These are phyloP conservation scores for Lantana camara DNA, from an alignment of 257 asterid genomes.

Conservation along the genomic window DNA sequence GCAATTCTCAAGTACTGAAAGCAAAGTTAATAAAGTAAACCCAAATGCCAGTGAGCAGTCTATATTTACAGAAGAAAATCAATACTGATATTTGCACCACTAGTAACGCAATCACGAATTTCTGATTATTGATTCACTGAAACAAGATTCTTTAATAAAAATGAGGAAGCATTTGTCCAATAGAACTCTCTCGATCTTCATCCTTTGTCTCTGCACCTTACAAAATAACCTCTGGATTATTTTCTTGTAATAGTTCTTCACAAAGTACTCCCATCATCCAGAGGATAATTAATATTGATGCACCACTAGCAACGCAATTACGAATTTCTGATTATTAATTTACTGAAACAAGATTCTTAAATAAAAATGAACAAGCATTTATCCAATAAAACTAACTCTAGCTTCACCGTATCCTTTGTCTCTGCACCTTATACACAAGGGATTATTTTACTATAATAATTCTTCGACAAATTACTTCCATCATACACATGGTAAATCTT, in stretches of 20 bases:
- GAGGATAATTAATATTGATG: neutral
- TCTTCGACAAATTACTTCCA: neutral
- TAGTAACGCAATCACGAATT: neutral
- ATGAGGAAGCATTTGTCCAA: too few relatives aligned
- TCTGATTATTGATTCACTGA: neutral
- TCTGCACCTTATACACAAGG: neutral
- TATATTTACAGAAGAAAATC: neutral
- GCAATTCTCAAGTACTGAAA: neutral
- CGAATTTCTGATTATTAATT: neutral
- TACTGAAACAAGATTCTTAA: neutral
- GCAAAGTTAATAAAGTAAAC: neutral
- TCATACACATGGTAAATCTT: neutral
- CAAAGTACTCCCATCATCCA: too few relatives aligned
- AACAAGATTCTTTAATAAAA: neutral
- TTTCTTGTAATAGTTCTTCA: too few relatives aligned
- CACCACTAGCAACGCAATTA: neutral
- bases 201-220: too few relatives aligned
- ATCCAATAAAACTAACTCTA: constrained; percentile 1
- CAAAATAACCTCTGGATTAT: too few relatives aligned
- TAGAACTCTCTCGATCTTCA: too few relatives aligned
- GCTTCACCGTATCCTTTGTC: neutral
- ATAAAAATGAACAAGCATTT: neutral
- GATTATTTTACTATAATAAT: neutral
- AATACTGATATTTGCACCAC: neutral
- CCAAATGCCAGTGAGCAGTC: neutral